Conservation (phyloP, 352 stramenopile genomes). For the Plasmopara halstedii region DNA sequence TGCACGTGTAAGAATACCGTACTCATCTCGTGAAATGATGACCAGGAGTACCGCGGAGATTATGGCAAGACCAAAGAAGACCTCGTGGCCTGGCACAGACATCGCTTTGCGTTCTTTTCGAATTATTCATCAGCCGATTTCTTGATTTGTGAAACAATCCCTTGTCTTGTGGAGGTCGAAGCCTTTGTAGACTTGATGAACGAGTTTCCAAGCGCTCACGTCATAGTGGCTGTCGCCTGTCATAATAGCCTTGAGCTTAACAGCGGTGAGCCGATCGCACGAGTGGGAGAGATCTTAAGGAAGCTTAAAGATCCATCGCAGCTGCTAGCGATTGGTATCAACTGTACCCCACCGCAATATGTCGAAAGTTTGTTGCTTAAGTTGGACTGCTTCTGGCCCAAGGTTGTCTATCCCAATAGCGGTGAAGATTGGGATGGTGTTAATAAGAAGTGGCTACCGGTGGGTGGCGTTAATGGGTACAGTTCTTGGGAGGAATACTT, state of each 20-base stretch:
- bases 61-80: slow-evolving; percentile 63
- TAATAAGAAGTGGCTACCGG: slow-evolving; percentile 64
- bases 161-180: slow-evolving; percentile 72
- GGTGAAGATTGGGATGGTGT: slow-evolving; percentile 74
- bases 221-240: slow-evolving; percentile 61
- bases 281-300: slow-evolving; percentile 32
- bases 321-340: slow-evolving; percentile 73
- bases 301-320: slow-evolving; percentile 46
- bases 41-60: slow-evolving; percentile 78
- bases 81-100: slow-evolving; percentile 67
- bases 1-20: no score
- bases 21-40: neutral
- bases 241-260: slow-evolving; percentile 55
- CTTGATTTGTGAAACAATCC: slow-evolving; percentile 81
- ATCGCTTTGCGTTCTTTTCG: slow-evolving; percentile 66
- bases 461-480: slow-evolving; percentile 22
- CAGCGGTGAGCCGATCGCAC: slow-evolving; percentile 49
- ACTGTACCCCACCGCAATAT: slow-evolving; percentile 75
- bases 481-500: slow-evolving; percentile 50
- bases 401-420: slow-evolving; percentile 81
- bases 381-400: slow-evolving; percentile 39
- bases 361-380: slow-evolving; percentile 51
- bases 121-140: slow-evolving; percentile 50
- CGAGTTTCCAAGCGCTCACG: slow-evolving; percentile 39
- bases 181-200: slow-evolving; percentile 76